A percentile compares a stretch with the other conserved stretches of the same genome.
phyloP scores from a whole-genome alignment of 306 rosid genomes.

The Dalbergia oliveri region DNA sequence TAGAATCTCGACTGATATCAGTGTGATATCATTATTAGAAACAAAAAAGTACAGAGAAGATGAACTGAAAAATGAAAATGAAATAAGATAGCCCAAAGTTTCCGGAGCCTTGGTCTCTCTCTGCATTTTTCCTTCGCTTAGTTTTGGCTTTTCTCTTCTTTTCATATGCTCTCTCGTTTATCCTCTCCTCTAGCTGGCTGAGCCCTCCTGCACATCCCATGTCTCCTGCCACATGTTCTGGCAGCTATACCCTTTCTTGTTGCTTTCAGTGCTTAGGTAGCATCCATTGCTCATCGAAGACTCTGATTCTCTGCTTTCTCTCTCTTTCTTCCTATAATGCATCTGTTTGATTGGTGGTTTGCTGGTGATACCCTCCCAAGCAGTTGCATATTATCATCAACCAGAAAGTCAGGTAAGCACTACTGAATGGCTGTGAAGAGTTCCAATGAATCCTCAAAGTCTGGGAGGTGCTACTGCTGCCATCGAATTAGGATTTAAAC shows the following conservation, averaged over 20 bases:
- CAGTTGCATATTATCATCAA: not conserved
- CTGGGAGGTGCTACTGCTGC: not conserved
- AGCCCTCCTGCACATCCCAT: constrained; percentile 1
- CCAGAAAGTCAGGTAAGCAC: not conserved
- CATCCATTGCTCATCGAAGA: not conserved
- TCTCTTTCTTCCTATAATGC: not conserved
- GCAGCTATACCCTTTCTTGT: constrained; percentile 9
- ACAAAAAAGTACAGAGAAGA: constrained; percentile 29
- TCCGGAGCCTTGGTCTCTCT: not conserved
- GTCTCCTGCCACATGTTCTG: not conserved
- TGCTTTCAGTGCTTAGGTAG: not conserved
- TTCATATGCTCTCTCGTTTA: not conserved
- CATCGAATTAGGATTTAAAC: not conserved
- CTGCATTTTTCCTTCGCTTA: not conserved
- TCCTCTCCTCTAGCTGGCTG: not conserved
- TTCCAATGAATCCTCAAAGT: constrained; percentile 26
- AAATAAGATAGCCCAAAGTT: constrained; percentile 20
- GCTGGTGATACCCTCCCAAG: constrained; percentile 1
- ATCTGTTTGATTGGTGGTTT: constrained; percentile 15
- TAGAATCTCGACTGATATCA: constrained; percentile 26
- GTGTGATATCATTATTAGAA: not conserved
- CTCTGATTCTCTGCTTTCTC: too few relatives aligned
- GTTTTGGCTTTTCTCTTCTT: constrained; percentile 12
- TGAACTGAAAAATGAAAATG: constrained; percentile 23
- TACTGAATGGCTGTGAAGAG: constrained; percentile 11